Evolutionary conservation across 352 stramenopile species (phyloP), one percentile per base, ranked within the genome.

Genomic region (Pseudoperonospora humuli): DNA sequence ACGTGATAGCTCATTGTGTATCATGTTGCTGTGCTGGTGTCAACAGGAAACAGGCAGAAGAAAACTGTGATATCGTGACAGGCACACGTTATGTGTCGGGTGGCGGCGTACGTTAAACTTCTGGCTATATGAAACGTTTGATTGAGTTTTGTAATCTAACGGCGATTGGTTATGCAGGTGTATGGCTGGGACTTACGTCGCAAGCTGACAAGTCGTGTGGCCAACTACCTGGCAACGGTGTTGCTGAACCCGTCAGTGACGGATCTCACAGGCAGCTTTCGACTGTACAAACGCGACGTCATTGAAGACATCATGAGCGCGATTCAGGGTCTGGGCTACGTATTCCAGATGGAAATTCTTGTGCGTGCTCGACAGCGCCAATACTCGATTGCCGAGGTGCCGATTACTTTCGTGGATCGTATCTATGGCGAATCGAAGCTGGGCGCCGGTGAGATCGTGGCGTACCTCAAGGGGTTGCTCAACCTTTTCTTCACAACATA

Each of bases 261-360:
- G 25, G 96, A 99, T 63, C 78, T 99, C 32, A 99, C 96, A 17
- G 96, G 96, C 27, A 97, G 78, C 47, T 99, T 98, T 67, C 84
- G 96, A 18, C 75, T 99, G 49, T 99, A 98, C 71, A 96, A 97
- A 64, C 84, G 86, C 52, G 62, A 78, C 24, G 93, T 97, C 33
- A 84, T 99, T 41, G 85, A 97, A 61, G 64, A 93, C 38, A 96
- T 98, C 58, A 96, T 99, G 67, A 71, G 57, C 36, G 61, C 63
- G n/a, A 89, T 93, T 47, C 66, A 90, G 46, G 75, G 72, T 3
- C 66, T 86, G 18, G 95, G 95, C 24, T 99, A 99, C 74, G 95
- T 98, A 14, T 99, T 99, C 72, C 95, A 99, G 70, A 99, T 99
- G 96, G 95, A 99, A 64, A 97, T 98, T 51, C 83, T 98, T 37